These are phyloP conservation scores for Mycosphaerella sp. DNA, from an alignment of 2,329 filamentous ascomycete genomes.

Conservation along the genomic window DNA sequence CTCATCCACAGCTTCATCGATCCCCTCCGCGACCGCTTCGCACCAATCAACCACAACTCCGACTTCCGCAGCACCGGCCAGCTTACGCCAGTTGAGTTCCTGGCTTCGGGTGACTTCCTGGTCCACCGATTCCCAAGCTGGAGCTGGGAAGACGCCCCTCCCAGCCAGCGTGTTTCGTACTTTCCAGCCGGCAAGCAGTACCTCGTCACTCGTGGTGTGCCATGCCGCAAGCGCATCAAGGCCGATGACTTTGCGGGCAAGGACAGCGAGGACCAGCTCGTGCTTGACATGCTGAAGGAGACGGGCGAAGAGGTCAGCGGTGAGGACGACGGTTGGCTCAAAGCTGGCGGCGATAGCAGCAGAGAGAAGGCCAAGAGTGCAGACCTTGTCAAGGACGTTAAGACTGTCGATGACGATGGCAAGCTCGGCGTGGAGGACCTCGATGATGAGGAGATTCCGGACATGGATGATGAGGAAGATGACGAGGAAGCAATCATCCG, in stretches of 20 bases:
- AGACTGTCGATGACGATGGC: slow-evolving; percentile 82
- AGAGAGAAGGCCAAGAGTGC: slow-evolving; percentile 34
- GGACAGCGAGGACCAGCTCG: slow-evolving; percentile 77
- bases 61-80: slow-evolving; percentile 91
- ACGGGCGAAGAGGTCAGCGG: slow-evolving; percentile 44
- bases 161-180: slow-evolving; percentile 69
- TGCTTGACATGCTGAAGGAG: slow-evolving; percentile 65
- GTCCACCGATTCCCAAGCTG: slow-evolving; percentile 99
- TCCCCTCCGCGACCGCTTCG: slow-evolving; percentile 83
- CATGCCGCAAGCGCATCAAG: slow-evolving; percentile 75
- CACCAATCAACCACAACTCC: slow-evolving; percentile 80
- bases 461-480: slow-evolving; percentile 97
- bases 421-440: slow-evolving; percentile 69
- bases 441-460: slow-evolving; percentile 79
- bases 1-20: slow-evolving; percentile 82
- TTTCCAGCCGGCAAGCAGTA: slow-evolving; percentile 91
- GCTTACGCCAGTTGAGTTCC: slow-evolving; percentile 95
- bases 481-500: slow-evolving; percentile 92
- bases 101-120: slow-evolving; percentile 91
- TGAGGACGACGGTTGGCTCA: slow-evolving; percentile 82
- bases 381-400: slow-evolving; percentile 73
- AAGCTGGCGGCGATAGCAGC: slow-evolving; percentile 76
- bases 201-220: slow-evolving; percentile 87
- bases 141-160: slow-evolving; percentile 88
- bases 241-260: slow-evolving; percentile 87